These are phyloP conservation scores for Fusarium sacchari DNA, from an alignment of 2,329 filamentous ascomycete genomes.

Conservation along the genomic window DNA sequence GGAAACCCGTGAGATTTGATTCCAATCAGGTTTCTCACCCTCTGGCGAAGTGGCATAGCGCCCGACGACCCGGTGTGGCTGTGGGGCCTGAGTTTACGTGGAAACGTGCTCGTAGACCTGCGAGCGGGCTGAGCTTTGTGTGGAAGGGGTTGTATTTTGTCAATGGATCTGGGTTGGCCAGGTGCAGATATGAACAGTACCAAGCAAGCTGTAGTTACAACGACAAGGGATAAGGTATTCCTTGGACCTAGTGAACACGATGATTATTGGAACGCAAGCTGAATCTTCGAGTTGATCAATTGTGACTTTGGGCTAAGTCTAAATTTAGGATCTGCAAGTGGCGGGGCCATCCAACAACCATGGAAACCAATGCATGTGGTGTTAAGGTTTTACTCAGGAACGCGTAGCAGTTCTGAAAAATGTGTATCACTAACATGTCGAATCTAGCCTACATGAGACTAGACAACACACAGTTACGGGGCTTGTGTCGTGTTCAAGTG, in stretches of 20 bases:
- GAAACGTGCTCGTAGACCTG: constrained; percentile 16
- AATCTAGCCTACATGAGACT: constrained; percentile 19
- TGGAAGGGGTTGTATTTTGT: constrained; percentile 16
- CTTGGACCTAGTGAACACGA: constrained; percentile 39
- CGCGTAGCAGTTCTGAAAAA: constrained; percentile 24
- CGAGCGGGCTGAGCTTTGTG: constrained; percentile 14
- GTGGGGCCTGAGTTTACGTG: constrained; percentile 17
- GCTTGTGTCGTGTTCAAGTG: not conserved
- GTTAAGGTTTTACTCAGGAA: constrained; percentile 25
- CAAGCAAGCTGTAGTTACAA: constrained; percentile 33
- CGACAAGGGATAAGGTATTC: constrained; percentile 22
- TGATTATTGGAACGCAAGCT: constrained; percentile 41
- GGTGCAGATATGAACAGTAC: constrained; percentile 32
- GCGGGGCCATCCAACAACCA: not conserved
- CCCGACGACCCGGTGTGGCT: constrained; percentile 1
- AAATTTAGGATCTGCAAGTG: constrained; percentile 15
- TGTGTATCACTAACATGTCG: constrained; percentile 25
- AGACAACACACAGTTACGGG: not conserved
- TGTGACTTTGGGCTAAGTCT: not conserved
- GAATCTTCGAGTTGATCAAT: not conserved
- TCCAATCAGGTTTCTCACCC: constrained; percentile 11
- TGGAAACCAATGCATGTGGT: not conserved
- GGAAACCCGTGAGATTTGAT: constrained; percentile 13
- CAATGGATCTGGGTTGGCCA: constrained; percentile 20
- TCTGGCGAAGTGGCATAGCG: constrained; percentile 15